phyloP scores from a whole-genome alignment of 164 flowering plant species.

The Taxillus chinensis region DNA sequence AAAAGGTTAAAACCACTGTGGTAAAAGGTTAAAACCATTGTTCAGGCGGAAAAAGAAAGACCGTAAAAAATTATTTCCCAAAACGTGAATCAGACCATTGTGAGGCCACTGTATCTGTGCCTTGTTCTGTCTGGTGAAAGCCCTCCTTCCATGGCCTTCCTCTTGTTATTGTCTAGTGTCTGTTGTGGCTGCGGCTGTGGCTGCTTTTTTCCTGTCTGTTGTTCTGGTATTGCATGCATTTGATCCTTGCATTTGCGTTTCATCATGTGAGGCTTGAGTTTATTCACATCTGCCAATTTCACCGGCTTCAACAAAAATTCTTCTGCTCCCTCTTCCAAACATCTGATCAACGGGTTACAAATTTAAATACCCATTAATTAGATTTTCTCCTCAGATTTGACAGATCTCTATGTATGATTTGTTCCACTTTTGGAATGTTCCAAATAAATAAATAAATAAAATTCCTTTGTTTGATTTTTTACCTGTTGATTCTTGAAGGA shows the following conservation, averaged over 20 bases:
- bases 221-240: not conserved
- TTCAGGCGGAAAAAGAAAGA: not conserved
- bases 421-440: too few species aligned
- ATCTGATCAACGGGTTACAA: constrained; percentile 29
- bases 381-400: not conserved
- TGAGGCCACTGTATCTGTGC: not conserved
- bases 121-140: not conserved
- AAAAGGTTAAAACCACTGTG: not conserved
- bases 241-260: not conserved
- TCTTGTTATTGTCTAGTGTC: not conserved
- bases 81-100: not conserved
- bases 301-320: constrained; percentile 3
- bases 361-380: constrained; percentile 11
- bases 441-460: too few species aligned
- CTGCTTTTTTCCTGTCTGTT: not conserved
- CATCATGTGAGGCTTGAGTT: not conserved
- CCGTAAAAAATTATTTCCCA: not conserved
- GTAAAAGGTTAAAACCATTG: too few species aligned
- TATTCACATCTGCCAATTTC: constrained; percentile 2
- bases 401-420: too few species aligned
- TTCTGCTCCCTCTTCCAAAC: constrained; percentile 25
- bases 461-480: constrained; percentile 5
- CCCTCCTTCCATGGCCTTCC: not conserved
- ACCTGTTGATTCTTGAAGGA: constrained; percentile 85
- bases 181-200: too few species aligned